Conservation (phyloP, 768 basidiomycete genomes). For the Trametes coccinea region DNA sequence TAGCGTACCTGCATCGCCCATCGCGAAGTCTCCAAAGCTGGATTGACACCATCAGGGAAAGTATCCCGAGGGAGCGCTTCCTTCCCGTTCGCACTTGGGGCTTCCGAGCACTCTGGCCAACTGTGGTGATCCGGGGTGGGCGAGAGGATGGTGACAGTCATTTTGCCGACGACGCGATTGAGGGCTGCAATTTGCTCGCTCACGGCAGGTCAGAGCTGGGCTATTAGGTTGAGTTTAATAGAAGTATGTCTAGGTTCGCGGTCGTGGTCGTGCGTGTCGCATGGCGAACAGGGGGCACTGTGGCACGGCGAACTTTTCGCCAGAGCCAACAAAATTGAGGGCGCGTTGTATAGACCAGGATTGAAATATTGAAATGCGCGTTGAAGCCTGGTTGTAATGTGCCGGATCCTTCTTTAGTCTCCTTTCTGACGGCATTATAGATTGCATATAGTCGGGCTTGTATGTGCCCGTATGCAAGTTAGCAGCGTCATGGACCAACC, state of each 20-base stretch:
- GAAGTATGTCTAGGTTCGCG: not conserved
- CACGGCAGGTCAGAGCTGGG: not conserved
- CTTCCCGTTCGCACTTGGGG: not conserved
- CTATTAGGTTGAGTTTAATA: not conserved
- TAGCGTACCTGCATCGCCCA: slow-evolving; percentile 55
- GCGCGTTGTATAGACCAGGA: no score
- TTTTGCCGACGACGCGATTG: not conserved
- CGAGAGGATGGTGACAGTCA: slow-evolving; percentile 6
- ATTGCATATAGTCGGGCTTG: no score
- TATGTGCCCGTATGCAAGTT: no score
- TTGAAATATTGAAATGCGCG: no score
- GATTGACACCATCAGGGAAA: slow-evolving; percentile 40
- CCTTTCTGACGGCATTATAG: no score
- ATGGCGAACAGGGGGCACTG: no score
- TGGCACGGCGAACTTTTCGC: no score
- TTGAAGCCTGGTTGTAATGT: no score
- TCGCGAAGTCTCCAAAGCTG: slow-evolving; percentile 59
- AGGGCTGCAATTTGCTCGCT: no score
- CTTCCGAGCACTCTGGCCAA: not conserved
- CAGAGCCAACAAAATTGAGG: no score
- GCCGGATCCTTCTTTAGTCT: no score
- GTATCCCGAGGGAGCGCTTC: not conserved
- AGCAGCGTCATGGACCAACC: no score
- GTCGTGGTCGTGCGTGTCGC: not conserved
- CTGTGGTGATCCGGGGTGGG: not conserved